Percentiles rank a stretch among this genome's conserved stretches.
Conservation (phyloP, 1,139 yeast species). For the Debaryomycetaceae sp. region DNA sequence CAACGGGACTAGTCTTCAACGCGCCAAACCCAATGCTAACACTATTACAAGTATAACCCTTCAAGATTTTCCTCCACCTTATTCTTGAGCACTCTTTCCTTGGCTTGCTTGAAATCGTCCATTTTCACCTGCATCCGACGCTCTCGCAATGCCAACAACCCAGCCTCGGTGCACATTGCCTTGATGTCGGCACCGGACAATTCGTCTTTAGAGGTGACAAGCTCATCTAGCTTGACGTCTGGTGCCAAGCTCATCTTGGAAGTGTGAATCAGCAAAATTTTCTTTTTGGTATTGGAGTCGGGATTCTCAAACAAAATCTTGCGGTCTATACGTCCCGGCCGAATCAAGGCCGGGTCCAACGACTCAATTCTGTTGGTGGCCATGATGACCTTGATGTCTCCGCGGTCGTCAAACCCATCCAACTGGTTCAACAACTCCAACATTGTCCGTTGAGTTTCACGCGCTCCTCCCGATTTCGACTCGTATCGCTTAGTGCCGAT, state of each 20-base stretch:
- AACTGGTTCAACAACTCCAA: constrained; percentile 90
- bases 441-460: constrained; percentile 98
- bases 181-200: constrained; percentile 97
- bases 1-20: no score
- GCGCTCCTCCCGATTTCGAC: constrained; percentile 92
- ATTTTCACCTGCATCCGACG: constrained; percentile 98
- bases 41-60: constrained; percentile 77
- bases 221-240: constrained; percentile 83
- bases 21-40: no score
- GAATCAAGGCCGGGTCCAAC: constrained; percentile 91
- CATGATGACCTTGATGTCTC: constrained; percentile 97
- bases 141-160: constrained; percentile 89
- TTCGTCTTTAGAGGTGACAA: constrained; percentile 89
- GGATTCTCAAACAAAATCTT: constrained; percentile 96
- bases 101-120: constrained; percentile 87
- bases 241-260: constrained; percentile 84
- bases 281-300: constrained; percentile 84
- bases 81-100: constrained; percentile 94
- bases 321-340: constrained; percentile 98
- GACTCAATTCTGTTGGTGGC: constrained; percentile 96
- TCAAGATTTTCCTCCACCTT: constrained; percentile 96
- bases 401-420: constrained; percentile 97
- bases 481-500: constrained; percentile 97
- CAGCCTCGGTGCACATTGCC: constrained; percentile 98
- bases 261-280: constrained; percentile 88